Evolutionary conservation across 2,329 filamentous ascomycete species (phyloP), one percentile per base, ranked within the genome.

Genomic region (Phaeosphaeriaceae sp.): DNA sequence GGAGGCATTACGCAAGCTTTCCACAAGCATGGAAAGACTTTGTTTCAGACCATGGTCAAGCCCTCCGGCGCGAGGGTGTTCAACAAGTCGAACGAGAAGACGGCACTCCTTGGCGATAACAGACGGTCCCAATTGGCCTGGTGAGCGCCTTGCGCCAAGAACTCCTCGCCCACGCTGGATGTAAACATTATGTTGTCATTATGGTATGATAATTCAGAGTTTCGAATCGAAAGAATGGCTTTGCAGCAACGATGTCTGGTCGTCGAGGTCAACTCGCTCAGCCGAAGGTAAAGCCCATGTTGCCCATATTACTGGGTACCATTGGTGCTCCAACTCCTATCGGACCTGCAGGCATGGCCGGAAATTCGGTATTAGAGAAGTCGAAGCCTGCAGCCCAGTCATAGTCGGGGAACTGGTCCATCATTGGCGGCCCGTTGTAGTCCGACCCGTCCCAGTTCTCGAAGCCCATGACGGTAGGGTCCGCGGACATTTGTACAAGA

Each of bases 1-100:
- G 78, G 79, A 0, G 79, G 79, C 1, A 74, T 81, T 46, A 70
- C 73, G 1, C 72, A 74, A n/a, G 79, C 79, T 1, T 82, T 79
- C 63, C 66, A 68, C 11, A 74, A 73, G 42, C 80, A 78, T 65
- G 78, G 78, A 13, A 63, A 60, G 47, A 50, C 52, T 23, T 21
- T 55, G 40, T 58, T 59, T 48, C 58, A 55, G 53, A 54, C 49
- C 15, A 57, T 56, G 24, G 55, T 61, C 46, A 32, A 55, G 54
- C 22, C 47, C 22, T 32, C 15, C 30, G 40, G 49, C 24, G 24
- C 47, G 19, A 62, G 54, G 24, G 46, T 56, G 6, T 59, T 59
- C 47, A 49, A 54, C n/a, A 54, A 52, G 40, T 53, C 54, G 32
- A 40, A 15, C n/a, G 10, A n/a, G 2, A 40, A 58, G 19, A 40